A percentile compares a stretch with the other conserved stretches of the same genome.
Evolutionary conservation across 257 asterid genomes (phyloP).

Genomic region (Petrea volubilis): DNA sequence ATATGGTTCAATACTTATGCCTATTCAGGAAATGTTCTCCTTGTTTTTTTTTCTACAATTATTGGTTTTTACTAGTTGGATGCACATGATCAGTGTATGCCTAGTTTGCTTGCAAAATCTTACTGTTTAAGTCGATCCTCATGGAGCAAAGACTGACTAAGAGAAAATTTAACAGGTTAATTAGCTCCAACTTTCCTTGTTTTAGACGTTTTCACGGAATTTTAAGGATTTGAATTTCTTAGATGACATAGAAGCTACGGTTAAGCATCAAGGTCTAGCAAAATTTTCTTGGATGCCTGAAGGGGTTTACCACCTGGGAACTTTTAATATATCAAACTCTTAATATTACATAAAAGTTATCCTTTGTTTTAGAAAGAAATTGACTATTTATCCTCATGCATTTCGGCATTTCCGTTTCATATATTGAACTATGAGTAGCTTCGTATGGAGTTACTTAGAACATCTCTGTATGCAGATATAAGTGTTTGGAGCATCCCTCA

Average conservation of each 20-base stretch:
- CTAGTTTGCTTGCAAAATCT: conserved; percentile 12
- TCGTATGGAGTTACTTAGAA: not conserved
- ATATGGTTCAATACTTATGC: no score
- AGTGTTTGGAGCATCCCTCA: not conserved
- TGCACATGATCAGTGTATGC: conserved; percentile 8
- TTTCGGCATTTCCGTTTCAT: not conserved
- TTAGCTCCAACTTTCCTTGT: conserved; percentile 5
- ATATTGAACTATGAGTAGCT: not conserved
- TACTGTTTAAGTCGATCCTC: conserved; percentile 3
- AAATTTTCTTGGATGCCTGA: not conserved
- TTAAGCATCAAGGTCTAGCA: conserved; percentile 3
- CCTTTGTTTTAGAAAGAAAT: not conserved
- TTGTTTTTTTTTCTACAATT: no score
- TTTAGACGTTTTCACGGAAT: not conserved
- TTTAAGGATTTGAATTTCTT: not conserved
- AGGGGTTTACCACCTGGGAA: conserved; percentile 7
- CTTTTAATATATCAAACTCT: not conserved
- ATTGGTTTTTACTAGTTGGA: not conserved
- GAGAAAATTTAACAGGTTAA: not conserved
- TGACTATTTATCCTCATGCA: not conserved
- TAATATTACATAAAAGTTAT: not conserved
- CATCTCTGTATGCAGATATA: not conserved
- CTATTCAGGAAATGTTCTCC: no score
- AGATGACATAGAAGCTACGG: conserved; percentile 2
- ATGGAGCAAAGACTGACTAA: not conserved